phyloP scores from a whole-genome alignment of 441 rosid genomes.

The Capsella rubella region DNA sequence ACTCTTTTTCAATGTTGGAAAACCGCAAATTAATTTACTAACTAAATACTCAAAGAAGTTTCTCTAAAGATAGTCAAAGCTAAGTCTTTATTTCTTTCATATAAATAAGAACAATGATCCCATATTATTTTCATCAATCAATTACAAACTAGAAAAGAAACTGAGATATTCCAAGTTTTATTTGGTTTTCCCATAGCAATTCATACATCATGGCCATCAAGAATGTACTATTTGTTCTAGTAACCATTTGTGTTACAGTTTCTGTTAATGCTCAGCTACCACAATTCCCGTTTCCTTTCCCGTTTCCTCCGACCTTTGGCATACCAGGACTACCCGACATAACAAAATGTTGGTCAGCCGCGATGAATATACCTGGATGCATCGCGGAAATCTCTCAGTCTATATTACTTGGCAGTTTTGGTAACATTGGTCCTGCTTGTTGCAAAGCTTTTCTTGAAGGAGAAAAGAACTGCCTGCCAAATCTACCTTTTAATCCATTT shows the following conservation, averaged over 20 bases:
- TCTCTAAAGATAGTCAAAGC: background rate
- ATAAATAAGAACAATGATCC: background rate
- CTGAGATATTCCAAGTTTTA: background rate
- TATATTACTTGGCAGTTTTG: background rate
- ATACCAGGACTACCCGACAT: background rate
- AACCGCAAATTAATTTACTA: background rate
- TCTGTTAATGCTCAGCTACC: background rate
- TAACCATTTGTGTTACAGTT: constrained; percentile 1
- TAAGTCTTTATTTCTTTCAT: background rate
- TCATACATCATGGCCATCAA: background rate
- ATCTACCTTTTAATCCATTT: constrained; percentile 1
- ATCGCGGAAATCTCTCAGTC: background rate
- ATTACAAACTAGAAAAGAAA: background rate
- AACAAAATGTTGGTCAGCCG: background rate
- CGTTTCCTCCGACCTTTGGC: background rate
- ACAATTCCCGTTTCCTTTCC: background rate
- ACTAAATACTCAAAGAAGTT: background rate
- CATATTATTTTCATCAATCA: background rate
- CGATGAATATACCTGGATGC: background rate
- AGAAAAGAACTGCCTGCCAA: background rate
- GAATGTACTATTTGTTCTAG: background rate
- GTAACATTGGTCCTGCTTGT: background rate
- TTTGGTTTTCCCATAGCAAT: background rate
- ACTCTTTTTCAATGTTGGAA: background rate
- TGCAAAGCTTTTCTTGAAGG: background rate